Base-by-base conservation (phyloP, 805 yeast species). In the Candida khao-thaluensis region DNA sequence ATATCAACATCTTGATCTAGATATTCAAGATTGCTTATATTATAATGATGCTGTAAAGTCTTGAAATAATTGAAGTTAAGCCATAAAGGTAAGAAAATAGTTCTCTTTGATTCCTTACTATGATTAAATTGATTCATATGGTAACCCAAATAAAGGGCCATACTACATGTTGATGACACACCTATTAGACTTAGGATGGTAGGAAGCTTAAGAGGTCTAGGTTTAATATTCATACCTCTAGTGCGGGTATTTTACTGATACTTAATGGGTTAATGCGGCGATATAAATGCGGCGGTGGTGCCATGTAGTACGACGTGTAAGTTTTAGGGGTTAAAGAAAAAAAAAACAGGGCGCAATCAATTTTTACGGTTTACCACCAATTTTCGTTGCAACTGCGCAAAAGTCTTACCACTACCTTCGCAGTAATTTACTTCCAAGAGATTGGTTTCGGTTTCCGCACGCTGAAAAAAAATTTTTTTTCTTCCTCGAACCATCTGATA, bases 61-160 rank as follows among this genome's bases (percentile, higher is more conserved):
- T 27, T 43, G 10, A 66, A 53, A 49, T 57, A 56, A 45, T 67
- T 60, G 32, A 43, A 32, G 40, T 53, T 47, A 22, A 57, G 10
- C 58, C 56, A 57, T 20, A 57, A 39, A 2, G 62, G 62, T n/a
- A 57, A 36, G 35, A 56, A 56, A 2, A 57, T 37, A 7, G 53
- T 34, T 35, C 37, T 47, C 9, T 35, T 14, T 8, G 17, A 18
- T 11, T 24, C 34, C 9, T 39, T 27, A 7, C 43, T 37, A 6
- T 40, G 21, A 20, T 40, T n/a, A 16, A 47, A 47, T 23, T 42
- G 33, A 11, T 34, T 24, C 7, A 40, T 28, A 18, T 47, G 48
- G 23, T 40, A 44, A 9, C 27, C 37, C 5, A 47, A 32, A 33
- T 47, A 47, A 18, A 42, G 35, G 14, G 42, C 24, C 46, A 47